Evolutionary conservation across 2,329 filamentous ascomycete genomes (phyloP).

Genomic region (Diplodia corticola): DNA sequence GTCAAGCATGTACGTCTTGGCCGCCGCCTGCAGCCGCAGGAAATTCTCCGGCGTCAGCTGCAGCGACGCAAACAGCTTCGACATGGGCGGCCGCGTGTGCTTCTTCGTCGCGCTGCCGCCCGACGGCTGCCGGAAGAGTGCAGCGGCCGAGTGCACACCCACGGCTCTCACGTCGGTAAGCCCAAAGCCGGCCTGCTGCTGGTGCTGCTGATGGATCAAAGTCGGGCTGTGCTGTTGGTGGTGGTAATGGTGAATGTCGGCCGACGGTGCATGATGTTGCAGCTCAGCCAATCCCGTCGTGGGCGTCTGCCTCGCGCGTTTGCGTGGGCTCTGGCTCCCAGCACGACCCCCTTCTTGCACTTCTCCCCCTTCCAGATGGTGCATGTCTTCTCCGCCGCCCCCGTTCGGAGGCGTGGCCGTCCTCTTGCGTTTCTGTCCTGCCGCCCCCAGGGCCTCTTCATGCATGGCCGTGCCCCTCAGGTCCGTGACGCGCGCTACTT

Average conservation of each 20-base stretch:
- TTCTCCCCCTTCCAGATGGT: background rate
- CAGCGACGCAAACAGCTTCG: constrained; percentile 58
- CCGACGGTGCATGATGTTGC: background rate
- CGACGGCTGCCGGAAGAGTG: constrained; percentile 50
- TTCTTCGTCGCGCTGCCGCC: constrained; percentile 52
- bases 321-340: constrained; percentile 23
- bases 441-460: background rate
- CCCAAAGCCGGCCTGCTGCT: background rate
- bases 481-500: constrained; percentile 5
- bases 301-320: constrained; percentile 26
- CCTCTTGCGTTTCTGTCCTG: constrained; percentile 21
- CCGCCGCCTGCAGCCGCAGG: constrained; percentile 55
- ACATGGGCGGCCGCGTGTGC: constrained; percentile 59
- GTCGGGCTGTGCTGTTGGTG: constrained; percentile 2
- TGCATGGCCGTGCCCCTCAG: constrained; percentile 17
- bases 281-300: background rate
- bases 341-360: background rate
- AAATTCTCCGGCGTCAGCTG: constrained; percentile 59
- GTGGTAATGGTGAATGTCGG: background rate
- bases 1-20: constrained; percentile 60
- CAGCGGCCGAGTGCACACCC: constrained; percentile 54
- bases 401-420: background rate
- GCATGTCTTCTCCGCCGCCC: background rate
- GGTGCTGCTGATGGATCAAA: background rate
- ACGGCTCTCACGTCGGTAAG: constrained; percentile 46